Conservation (phyloP, 345 rosid species). For the Streptanthus diversifolius region DNA sequence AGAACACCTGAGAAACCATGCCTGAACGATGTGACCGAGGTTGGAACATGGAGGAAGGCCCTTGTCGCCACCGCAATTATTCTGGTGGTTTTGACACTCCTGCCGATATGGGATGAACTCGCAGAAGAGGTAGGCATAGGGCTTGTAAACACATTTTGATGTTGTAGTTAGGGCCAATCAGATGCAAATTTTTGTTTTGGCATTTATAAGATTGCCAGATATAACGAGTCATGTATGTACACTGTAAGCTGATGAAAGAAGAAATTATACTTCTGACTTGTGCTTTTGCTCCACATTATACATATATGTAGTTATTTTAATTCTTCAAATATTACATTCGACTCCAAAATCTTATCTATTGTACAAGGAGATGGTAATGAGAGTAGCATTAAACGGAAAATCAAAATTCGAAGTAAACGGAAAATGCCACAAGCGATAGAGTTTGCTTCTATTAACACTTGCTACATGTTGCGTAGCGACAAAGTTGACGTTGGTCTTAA, state of each 20-base stretch:
- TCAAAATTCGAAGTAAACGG: no score
- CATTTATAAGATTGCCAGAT: neutral
- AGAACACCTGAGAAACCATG: constrained; percentile 90
- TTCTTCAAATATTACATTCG: neutral
- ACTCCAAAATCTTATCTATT: neutral
- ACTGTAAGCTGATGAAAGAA: constrained; percentile 7
- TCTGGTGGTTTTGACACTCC: constrained; percentile 65
- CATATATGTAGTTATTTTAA: neutral
- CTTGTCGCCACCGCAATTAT: constrained; percentile 50
- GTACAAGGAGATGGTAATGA: neutral
- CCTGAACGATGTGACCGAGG: constrained; percentile 86
- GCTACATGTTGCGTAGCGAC: neutral
- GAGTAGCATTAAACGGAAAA: neutral
- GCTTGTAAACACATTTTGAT: constrained; percentile 62
- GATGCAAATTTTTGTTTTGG: constrained; percentile 4
- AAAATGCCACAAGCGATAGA: neutral
- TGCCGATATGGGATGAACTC: constrained; percentile 90
- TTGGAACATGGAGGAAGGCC: constrained; percentile 87
- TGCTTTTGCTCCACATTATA: neutral
- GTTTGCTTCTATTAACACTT: neutral
- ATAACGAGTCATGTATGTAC: constrained; percentile 9
- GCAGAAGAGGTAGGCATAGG: constrained; percentile 97
- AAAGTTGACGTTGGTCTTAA: neutral
- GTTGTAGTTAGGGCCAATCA: constrained; percentile 12
- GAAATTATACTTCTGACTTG: neutral